phyloP scores from a whole-genome alignment of 2,329 filamentous ascomycete genomes.

The Colletotrichum tropicale region DNA sequence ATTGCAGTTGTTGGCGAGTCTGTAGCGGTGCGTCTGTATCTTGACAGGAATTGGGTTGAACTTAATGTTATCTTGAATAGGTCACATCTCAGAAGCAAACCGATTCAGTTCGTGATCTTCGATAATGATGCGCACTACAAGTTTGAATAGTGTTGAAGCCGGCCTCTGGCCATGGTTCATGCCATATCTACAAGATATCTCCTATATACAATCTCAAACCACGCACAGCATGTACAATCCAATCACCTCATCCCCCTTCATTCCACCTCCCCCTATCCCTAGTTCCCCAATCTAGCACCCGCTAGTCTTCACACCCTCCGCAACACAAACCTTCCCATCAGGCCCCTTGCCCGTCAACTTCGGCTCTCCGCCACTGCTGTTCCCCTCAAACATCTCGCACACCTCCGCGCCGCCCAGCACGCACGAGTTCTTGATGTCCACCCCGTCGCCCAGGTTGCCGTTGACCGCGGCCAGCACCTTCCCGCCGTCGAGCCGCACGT shows the following conservation, averaged over 20 bases:
- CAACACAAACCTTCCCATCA: conserved; percentile 15
- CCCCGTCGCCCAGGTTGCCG: conserved; percentile 35
- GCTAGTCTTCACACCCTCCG: conserved; percentile 7
- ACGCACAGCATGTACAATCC: background rate
- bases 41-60: background rate
- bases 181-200: background rate
- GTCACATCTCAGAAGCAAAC: background rate
- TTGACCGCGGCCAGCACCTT: conserved; percentile 44
- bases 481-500: conserved; percentile 44
- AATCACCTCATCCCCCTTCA: too few relatives aligned
- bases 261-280: background rate
- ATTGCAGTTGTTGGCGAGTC: background rate
- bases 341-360: conserved; percentile 8
- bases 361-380: conserved; percentile 7
- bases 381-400: conserved; percentile 17
- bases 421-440: conserved; percentile 21
- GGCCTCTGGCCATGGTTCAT: background rate
- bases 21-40: background rate
- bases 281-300: background rate
- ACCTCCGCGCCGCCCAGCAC: conserved; percentile 17
- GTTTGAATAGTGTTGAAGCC: background rate
- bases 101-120: background rate
- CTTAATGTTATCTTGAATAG: background rate
- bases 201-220: background rate
- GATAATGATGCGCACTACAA: background rate